phyloP scores from a whole-genome alignment of 352 stramenopile genomes.

The Saprolegnia parasitica region DNA sequence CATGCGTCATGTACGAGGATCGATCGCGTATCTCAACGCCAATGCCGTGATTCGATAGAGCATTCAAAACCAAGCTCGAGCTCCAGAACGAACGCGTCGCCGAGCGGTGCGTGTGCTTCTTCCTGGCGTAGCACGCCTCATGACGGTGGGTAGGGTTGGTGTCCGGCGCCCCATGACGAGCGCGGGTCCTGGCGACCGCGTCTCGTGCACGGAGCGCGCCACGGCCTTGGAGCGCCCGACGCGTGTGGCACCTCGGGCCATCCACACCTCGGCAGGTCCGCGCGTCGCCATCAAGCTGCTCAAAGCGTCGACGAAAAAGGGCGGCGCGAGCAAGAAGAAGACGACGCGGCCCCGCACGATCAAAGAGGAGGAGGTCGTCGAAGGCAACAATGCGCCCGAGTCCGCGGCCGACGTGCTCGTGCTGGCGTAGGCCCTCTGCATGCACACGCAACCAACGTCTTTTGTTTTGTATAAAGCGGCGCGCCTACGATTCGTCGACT shows the following conservation, averaged over 20 bases:
- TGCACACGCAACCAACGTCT: background rate
- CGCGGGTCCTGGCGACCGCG: background rate
- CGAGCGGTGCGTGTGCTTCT: background rate
- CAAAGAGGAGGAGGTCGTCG: background rate
- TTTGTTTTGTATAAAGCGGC: background rate
- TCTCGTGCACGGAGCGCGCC: background rate
- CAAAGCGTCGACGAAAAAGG: conserved; percentile 16
- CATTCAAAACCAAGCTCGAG: conserved; percentile 28
- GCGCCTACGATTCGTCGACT: background rate
- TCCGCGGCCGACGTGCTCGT: conserved; percentile 7
- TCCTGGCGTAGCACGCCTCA: conserved; percentile 2
- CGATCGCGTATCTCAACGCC: background rate
- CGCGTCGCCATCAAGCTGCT: conserved; percentile 2
- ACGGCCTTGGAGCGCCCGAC: background rate
- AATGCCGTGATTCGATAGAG: conserved; percentile 2
- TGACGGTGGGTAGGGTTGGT: conserved; percentile 9
- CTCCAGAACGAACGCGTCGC: conserved; percentile 22
- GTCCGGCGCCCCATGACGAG: conserved; percentile 20
- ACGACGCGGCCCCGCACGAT: background rate
- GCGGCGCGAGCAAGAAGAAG: background rate
- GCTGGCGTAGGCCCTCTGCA: background rate
- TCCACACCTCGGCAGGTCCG: conserved; percentile 23
- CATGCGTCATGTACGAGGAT: conserved; percentile 59
- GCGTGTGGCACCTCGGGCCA: background rate
- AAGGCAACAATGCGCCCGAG: conserved; percentile 6